These are phyloP conservation scores for Setaria viridis DNA, from an alignment of 202 grass and related monocot species.

Conservation along the genomic window DNA sequence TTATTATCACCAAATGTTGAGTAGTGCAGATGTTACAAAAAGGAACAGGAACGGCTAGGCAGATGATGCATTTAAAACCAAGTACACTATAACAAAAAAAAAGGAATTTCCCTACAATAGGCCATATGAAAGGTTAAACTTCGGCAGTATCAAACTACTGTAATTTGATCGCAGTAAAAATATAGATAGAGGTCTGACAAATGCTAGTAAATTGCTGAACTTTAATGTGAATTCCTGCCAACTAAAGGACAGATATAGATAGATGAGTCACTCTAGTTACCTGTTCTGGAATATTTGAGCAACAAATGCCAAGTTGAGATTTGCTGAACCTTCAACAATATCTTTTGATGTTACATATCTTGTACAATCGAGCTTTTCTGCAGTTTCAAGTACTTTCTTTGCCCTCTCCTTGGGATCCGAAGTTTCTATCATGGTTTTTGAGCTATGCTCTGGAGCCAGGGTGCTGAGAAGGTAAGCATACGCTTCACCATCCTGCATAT, in stretches of 20 bases:
- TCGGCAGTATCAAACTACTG: neutral
- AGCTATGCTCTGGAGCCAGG: constrained; percentile 73
- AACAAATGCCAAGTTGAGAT: constrained; percentile 86
- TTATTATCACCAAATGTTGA: constrained; percentile 57
- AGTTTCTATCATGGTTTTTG: constrained; percentile 57
- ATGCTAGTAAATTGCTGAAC: neutral
- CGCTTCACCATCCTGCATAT: constrained; percentile 75
- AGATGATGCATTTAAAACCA: neutral
- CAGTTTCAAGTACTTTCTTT: constrained; percentile 66
- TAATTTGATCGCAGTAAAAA: constrained; percentile 6
- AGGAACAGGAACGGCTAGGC: neutral
- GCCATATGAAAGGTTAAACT: constrained; percentile 27
- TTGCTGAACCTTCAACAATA: constrained; percentile 77
- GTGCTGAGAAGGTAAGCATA: constrained; percentile 81
- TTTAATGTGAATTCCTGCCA: constrained; percentile 6
- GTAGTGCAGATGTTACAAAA: constrained; percentile 15
- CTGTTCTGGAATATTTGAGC: constrained; percentile 86
- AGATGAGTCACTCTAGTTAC: constrained; percentile 32
- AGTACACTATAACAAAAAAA: neutral
- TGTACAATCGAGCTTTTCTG: constrained; percentile 75
- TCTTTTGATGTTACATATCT: constrained; percentile 75
- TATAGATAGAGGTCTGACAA: constrained; percentile 1
- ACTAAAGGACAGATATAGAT: constrained; percentile 13
- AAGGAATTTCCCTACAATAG: neutral
- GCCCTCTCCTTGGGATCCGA: constrained; percentile 78